Evolutionary conservation across 192 early-diverging fungal species (phyloP).

Genomic region (Linderina pennispora): DNA sequence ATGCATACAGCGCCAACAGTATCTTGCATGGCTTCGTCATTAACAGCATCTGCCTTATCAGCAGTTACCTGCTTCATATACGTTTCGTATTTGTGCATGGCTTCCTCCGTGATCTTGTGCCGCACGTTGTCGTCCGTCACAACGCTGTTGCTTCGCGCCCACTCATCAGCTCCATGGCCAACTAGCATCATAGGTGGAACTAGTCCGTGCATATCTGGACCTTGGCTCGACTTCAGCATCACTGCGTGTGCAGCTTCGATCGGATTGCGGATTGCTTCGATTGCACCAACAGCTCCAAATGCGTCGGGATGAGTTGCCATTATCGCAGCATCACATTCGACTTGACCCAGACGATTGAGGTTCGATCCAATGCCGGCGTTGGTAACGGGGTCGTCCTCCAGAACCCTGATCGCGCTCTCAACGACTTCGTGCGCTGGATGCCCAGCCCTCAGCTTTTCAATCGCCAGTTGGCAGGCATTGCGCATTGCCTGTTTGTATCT

Average conservation of each 20-base stretch:
- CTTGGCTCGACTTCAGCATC: slow-evolving; percentile 24
- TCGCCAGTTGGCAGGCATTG: slow-evolving; percentile 18
- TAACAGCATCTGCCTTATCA: not conserved
- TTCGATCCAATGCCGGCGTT: slow-evolving; percentile 75
- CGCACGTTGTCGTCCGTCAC: slow-evolving; percentile 4
- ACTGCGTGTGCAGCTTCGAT: slow-evolving; percentile 52
- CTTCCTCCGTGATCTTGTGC: slow-evolving; percentile 15
- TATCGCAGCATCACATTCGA: slow-evolving; percentile 86
- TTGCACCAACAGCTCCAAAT: slow-evolving; percentile 77
- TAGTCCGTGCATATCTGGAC: slow-evolving; percentile 28
- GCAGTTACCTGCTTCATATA: slow-evolving; percentile 10
- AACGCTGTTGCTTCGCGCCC: slow-evolving; percentile 15
- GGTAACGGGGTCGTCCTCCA: slow-evolving; percentile 49
- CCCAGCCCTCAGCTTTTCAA: slow-evolving; percentile 5
- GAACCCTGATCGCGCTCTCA: slow-evolving; percentile 14
- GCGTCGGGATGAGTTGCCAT: slow-evolving; percentile 57
- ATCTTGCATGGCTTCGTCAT: slow-evolving; percentile 46
- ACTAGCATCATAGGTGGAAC: slow-evolving; percentile 53
- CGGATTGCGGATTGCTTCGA: slow-evolving; percentile 60
- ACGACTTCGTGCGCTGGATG: slow-evolving; percentile 16
- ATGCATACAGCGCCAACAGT: slow-evolving; percentile 88
- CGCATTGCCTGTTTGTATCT: slow-evolving; percentile 23
- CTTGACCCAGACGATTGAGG: slow-evolving; percentile 59
- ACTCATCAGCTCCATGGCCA: slow-evolving; percentile 53
- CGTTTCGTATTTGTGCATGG: slow-evolving; percentile 11